Conservation (phyloP, 2,329 filamentous ascomycete genomes). For the Neonectria neomacrospora region DNA sequence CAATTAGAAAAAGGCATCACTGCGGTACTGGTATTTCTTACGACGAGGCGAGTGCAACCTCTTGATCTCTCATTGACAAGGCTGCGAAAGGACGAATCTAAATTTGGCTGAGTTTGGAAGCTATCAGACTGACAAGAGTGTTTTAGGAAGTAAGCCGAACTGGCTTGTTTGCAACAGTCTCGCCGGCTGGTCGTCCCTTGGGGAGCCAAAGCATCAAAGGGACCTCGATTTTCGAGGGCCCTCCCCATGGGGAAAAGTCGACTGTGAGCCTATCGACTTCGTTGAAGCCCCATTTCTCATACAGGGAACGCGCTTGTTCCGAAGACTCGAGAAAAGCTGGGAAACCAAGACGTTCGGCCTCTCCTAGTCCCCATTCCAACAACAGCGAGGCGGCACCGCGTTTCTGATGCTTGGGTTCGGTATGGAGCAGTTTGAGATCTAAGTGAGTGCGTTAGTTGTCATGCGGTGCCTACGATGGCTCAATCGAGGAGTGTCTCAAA, state of each 20-base stretch:
- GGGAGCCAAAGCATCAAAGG: conserved; percentile 43
- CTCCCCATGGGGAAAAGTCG: conserved; percentile 47
- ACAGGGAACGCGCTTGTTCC: conserved; percentile 46
- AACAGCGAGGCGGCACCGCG: conserved; percentile 50
- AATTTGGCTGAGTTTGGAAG: not conserved
- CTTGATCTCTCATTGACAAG: not conserved
- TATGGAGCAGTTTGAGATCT: conserved; percentile 54
- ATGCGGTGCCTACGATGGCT: too few relatives aligned
- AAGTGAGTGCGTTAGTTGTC: not conserved
- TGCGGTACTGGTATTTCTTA: not conserved
- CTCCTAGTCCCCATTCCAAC: conserved; percentile 49
- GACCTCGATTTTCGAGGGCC: conserved; percentile 32
- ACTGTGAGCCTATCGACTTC: conserved; percentile 41
- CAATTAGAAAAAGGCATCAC: conserved; percentile 6
- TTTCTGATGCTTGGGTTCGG: conserved; percentile 51
- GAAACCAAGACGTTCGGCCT: conserved; percentile 52
- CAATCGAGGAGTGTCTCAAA: not conserved
- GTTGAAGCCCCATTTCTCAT: conserved; percentile 51
- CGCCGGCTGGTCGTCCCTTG: not conserved
- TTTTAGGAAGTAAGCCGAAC: not conserved
- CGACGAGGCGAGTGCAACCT: not conserved
- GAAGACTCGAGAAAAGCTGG: conserved; percentile 53
- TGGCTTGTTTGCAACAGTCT: not conserved
- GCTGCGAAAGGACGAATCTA: too few relatives aligned
- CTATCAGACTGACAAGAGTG: not conserved